A percentile compares a stretch with the other conserved stretches of the same genome.
phyloP scores from a whole-genome alignment of 345 rosid genomes.

The Rhodamnia argentea region DNA sequence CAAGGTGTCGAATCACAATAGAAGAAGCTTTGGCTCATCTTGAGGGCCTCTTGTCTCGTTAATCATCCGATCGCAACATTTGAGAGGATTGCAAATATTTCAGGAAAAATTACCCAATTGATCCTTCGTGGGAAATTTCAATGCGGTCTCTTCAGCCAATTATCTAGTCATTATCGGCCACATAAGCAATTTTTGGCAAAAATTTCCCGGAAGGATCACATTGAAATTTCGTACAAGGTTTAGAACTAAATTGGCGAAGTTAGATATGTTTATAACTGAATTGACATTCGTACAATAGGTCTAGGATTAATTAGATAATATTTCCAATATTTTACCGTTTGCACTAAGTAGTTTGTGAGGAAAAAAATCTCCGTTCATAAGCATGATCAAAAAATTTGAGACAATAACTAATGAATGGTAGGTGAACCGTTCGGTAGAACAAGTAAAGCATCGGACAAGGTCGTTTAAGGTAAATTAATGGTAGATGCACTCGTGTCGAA shows the following conservation, averaged over 20 bases:
- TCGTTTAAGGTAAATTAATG: not conserved
- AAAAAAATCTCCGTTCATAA: not conserved
- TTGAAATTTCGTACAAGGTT: not conserved
- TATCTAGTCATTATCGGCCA: too few relatives aligned
- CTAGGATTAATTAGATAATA: not conserved
- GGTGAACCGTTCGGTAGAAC: not conserved
- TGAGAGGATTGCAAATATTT: not conserved
- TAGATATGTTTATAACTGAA: accelerated
- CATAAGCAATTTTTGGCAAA: not conserved
- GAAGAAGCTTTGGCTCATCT: not conserved
- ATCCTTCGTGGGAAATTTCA: not conserved
- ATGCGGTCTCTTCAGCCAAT: accelerated
- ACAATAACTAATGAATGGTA: not conserved
- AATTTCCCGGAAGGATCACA: accelerated
- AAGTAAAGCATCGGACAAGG: not conserved
- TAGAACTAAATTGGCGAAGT: not conserved
- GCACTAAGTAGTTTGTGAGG: not conserved
- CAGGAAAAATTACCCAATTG: too few relatives aligned
- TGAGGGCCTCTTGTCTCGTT: not conserved
- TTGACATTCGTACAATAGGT: accelerated
- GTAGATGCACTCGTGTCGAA: not conserved
- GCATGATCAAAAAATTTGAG: not conserved
- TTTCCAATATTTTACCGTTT: not conserved
- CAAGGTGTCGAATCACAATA: not conserved
- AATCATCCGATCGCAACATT: not conserved